A percentile compares a stretch with the other conserved stretches of the same genome.
Evolutionary conservation across 1,284 basidiomycete species (phyloP).

Genomic region (Lignosus rhinocerotis): DNA sequence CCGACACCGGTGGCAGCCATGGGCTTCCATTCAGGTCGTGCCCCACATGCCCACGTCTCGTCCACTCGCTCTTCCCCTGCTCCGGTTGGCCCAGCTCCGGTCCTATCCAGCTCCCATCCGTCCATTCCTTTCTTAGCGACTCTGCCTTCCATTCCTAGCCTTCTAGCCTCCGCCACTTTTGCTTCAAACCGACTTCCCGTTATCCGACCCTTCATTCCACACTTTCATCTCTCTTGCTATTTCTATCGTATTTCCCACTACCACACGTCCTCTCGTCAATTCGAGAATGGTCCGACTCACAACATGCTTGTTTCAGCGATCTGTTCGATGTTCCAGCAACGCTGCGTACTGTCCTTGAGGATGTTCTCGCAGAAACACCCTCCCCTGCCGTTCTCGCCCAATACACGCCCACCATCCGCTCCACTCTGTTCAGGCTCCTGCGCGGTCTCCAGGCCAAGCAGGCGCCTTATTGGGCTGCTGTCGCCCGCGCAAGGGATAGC

Average conservation of each 20-base stretch:
- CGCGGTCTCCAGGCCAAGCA: constrained; percentile 86
- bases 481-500: constrained; percentile 11
- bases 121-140: neutral
- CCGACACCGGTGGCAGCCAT: constrained; percentile 12
- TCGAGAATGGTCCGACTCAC: constrained; percentile 1
- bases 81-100: constrained; percentile 18
- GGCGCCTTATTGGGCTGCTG: constrained; percentile 53
- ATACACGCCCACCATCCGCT: constrained; percentile 81
- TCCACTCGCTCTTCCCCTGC: constrained; percentile 4
- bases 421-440: constrained; percentile 79
- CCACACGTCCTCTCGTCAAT: neutral
- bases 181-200: neutral
- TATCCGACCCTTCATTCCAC: neutral
- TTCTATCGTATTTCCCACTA: neutral
- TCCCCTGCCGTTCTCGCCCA: constrained; percentile 70
- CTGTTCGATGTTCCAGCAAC: constrained; percentile 80
- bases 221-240: neutral
- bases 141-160: constrained; percentile 1
- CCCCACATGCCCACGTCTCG: constrained; percentile 1
- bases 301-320: constrained; percentile 55
- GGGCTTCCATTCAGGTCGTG: constrained; percentile 9
- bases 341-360: constrained; percentile 82
- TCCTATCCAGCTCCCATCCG: neutral
- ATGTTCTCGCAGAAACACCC: constrained; percentile 83
- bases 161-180: constrained; percentile 1